These are phyloP conservation scores for Trypanosoma lewisi DNA, from an alignment of 208 protist genomes.

Conservation along the genomic window DNA sequence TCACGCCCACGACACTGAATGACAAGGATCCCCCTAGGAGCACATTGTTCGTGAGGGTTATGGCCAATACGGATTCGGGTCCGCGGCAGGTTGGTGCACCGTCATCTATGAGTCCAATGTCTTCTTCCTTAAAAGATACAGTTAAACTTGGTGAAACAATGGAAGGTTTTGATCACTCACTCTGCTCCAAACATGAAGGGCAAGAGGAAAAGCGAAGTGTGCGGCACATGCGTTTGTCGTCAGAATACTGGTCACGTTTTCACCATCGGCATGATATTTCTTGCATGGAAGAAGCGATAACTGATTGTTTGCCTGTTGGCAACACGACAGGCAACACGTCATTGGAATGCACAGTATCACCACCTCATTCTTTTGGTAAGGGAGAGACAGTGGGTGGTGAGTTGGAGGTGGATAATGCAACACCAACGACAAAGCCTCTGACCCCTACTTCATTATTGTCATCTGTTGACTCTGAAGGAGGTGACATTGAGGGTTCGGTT, in stretches of 20 bases:
- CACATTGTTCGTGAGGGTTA: constrained; percentile 22
- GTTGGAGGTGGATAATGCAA: background rate
- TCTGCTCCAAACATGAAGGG: background rate
- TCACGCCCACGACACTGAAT: constrained; percentile 1
- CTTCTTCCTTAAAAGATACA: background rate
- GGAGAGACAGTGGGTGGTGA: background rate
- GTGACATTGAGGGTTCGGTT: background rate
- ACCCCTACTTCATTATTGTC: constrained; percentile 2
- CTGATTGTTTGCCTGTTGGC: background rate
- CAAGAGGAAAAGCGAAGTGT: background rate
- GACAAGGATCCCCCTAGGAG: constrained; percentile 17
- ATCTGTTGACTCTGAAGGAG: background rate
- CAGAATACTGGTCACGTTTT: constrained; percentile 10
- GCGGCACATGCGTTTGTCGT: background rate
- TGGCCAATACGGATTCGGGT: background rate
- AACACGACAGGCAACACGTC: background rate
- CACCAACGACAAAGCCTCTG: background rate
- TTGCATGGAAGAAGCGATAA: background rate
- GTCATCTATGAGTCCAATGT: background rate
- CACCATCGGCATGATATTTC: constrained; percentile 14
- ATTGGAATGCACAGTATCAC: background rate
- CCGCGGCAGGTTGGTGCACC: background rate
- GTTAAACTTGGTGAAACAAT: background rate
- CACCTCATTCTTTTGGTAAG: background rate
- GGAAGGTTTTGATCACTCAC: background rate